Conservation (phyloP, 139 green algal genomes). For the Coelastrella sp. region DNA sequence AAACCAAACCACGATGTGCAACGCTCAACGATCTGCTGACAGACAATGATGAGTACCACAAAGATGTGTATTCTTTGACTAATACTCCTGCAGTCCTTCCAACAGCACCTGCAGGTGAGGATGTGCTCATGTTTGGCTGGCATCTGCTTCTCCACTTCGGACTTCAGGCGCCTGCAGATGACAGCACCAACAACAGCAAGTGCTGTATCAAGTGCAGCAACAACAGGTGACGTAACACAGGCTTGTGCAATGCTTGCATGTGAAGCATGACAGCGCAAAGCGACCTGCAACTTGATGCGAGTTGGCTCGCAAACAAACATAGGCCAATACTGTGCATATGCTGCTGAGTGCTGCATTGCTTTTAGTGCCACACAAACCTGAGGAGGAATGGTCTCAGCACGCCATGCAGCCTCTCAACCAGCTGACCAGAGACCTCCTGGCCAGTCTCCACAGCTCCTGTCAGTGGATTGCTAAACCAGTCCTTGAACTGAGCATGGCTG, state of each 20-base stretch:
- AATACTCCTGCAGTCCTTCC: too few species aligned
- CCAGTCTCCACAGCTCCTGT: slow-evolving; percentile 89
- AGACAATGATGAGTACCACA: too few species aligned
- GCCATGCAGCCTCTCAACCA: slow-evolving; percentile 95
- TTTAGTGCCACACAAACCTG: not conserved
- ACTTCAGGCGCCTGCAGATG: slow-evolving; percentile 52
- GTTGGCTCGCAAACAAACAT: too few species aligned
- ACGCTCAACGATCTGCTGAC: too few species aligned
- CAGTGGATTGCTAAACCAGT: slow-evolving; percentile 98
- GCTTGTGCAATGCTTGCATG: too few species aligned
- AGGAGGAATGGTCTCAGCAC: slow-evolving; percentile 98
- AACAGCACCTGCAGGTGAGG: slow-evolving; percentile 80
- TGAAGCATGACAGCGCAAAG: too few species aligned
- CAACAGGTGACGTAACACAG: too few species aligned
- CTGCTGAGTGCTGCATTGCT: not conserved
- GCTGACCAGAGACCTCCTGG: slow-evolving; percentile 14
- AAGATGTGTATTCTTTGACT: too few species aligned
- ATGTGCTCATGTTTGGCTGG: slow-evolving; percentile 97
- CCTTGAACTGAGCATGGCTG: slow-evolving; percentile 89
- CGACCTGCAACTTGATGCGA: too few species aligned
- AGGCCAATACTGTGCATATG: too few species aligned
- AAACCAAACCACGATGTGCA: too few species aligned
- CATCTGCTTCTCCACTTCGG: slow-evolving; percentile 96
- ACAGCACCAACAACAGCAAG: not conserved
- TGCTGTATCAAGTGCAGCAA: too few species aligned